Conservation (phyloP, 2,329 filamentous ascomycete genomes). For the Claviceps arundinis region DNA sequence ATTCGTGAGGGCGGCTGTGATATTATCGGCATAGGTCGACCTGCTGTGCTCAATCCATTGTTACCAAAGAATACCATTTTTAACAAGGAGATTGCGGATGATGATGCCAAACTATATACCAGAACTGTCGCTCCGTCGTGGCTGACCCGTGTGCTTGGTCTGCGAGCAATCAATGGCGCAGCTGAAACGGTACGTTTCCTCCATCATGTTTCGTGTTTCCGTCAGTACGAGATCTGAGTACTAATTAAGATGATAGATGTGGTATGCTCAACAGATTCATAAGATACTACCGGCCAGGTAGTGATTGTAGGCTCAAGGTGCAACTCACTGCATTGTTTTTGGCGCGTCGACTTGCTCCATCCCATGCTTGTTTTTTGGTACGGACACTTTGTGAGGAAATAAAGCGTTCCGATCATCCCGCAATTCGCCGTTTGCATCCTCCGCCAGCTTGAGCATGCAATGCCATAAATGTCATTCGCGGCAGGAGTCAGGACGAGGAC, state of each 20-base stretch:
- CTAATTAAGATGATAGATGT: not conserved
- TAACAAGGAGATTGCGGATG: slow-evolving; percentile 20
- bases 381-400: no score
- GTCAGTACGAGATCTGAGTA: not conserved
- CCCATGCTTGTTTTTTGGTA: not conserved
- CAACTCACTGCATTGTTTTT: not conserved
- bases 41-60: slow-evolving; percentile 23
- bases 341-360: not conserved
- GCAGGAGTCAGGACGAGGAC: no score
- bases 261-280: slow-evolving; percentile 5
- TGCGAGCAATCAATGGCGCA: slow-evolving; percentile 6
- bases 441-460: no score
- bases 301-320: not conserved
- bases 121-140: slow-evolving; percentile 13
- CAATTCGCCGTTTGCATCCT: no score
- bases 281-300: not conserved
- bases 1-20: slow-evolving; percentile 26
- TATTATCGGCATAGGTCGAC: slow-evolving; percentile 26
- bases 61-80: slow-evolving; percentile 23
- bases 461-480: no score
- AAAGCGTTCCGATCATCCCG: no score
- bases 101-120: slow-evolving; percentile 19
- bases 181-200: slow-evolving; percentile 8
- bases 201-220: no score
- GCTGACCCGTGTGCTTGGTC: slow-evolving; percentile 12